phyloP scores from a whole-genome alignment of 306 rosid genomes.

The Echinosophora koreensis region DNA sequence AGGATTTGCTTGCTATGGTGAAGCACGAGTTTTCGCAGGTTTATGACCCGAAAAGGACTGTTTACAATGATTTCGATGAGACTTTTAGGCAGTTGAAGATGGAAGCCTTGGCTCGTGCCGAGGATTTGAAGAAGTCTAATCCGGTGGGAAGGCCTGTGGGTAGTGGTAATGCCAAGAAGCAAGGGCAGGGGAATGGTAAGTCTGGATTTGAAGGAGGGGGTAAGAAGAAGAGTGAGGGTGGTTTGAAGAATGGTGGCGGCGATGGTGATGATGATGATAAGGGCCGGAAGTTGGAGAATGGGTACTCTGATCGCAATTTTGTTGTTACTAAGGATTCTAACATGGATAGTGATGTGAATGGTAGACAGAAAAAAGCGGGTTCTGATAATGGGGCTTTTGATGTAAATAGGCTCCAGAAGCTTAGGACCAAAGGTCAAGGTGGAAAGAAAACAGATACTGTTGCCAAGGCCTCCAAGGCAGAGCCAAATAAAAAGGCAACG shows the following conservation, averaged over 20 bases:
- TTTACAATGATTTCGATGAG: slow-evolving; percentile 74
- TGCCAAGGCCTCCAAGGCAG: slow-evolving; percentile 71
- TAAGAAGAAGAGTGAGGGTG: slow-evolving; percentile 60
- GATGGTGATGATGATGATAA: slow-evolving; percentile 53
- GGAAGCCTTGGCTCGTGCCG: slow-evolving; percentile 92
- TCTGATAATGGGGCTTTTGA: slow-evolving; percentile 91
- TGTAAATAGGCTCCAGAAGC: slow-evolving; percentile 93
- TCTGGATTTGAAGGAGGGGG: slow-evolving; percentile 51
- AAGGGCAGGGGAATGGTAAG: slow-evolving; percentile 52
- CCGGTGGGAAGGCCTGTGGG: slow-evolving; percentile 16
- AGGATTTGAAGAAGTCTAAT: slow-evolving; percentile 79
- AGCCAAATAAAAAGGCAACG: slow-evolving; percentile 70
- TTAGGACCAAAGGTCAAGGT: slow-evolving; percentile 75
- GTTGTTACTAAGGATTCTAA: slow-evolving; percentile 61
- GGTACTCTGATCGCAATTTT: slow-evolving; percentile 60
- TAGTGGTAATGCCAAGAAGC: slow-evolving; percentile 57
- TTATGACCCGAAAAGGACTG: slow-evolving; percentile 70
- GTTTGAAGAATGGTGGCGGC: slow-evolving; percentile 58
- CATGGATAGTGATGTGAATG: slow-evolving; percentile 55
- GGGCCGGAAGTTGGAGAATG: slow-evolving; percentile 70
- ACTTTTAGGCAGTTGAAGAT: slow-evolving; percentile 65
- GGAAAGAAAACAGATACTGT: slow-evolving; percentile 62
- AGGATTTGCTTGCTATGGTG: slow-evolving; percentile 75
- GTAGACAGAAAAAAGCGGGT: slow-evolving; percentile 68
- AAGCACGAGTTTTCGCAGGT: slow-evolving; percentile 71